Evolutionary conservation across 202 grass and related monocot species (phyloP), one percentile per base, ranked within the genome.

Genomic region (Alloteropsis angusta): DNA sequence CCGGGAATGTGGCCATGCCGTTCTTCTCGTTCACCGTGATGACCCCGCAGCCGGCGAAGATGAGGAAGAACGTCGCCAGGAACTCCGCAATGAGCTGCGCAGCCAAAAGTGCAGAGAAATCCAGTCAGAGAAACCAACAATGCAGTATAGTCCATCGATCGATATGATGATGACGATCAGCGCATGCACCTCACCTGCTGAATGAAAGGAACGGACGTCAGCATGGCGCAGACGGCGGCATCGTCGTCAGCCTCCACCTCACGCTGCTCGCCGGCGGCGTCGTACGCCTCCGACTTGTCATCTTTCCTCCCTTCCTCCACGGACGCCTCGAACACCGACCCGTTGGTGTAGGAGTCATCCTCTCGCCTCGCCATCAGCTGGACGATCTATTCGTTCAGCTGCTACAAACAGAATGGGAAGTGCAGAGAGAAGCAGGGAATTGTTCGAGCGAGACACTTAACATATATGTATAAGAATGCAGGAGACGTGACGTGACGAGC

Each of bases 41-140:
- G 34, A 82, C 89, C 11, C 68, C 94, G 37, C 92, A 90, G 5
- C 94, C 94, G n/a, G 87, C 87, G 57, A 97, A 97, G 82, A 97
- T 74, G 15, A 97, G 70, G 68, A 97, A 94, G 75, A 90, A 97
- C 1, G 94, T 97, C 12, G 83, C 89, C 1, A 97, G 41, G 28
- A 92, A 66, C 73, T 97, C 91, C 1, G 89, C 94, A 25, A 94
- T 73, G 61, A 97, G 46, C 91, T 94, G 76, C 62, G 28, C 28
- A 3, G 16, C 46, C 46, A 18, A 18, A 1, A 18, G 74, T 37
- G 6, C 15, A 57, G 30, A 7, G 26, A 60, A 16, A 61, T 17
- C 15, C 18, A 9, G 17, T 37, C 38, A 66, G 9, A 41, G 28
- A 23, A 54, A 34, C 41, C 39, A 43, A 39, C 18, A 9, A 64